Conservation (phyloP, 2,329 filamentous ascomycete genomes). For the Aspergillus clavatus region DNA sequence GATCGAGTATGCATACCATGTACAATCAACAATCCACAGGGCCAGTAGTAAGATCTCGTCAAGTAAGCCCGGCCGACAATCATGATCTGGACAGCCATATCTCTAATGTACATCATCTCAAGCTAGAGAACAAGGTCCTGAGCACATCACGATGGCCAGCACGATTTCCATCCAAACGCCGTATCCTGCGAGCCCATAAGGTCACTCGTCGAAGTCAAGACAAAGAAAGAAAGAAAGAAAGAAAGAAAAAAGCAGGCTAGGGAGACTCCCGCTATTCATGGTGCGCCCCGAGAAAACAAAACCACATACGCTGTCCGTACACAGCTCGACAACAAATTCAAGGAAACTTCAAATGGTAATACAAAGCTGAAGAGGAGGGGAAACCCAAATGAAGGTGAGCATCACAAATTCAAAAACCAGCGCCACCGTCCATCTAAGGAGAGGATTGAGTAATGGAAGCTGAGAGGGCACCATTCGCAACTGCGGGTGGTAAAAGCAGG, state of each 20-base stretch:
- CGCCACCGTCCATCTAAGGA: not conserved
- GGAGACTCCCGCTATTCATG: not conserved
- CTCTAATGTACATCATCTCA: not conserved
- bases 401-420: not conserved
- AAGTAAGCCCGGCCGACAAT: too few species aligned
- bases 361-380: not conserved
- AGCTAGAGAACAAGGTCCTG: not conserved
- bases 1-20: not conserved
- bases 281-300: not conserved
- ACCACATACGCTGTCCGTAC: not conserved
- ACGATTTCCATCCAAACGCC: conserved; percentile 10
- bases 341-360: not conserved
- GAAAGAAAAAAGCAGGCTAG: not conserved
- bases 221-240: too few species aligned
- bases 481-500: not conserved
- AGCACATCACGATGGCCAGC: not conserved
- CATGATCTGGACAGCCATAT: not conserved
- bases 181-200: conserved; percentile 16
- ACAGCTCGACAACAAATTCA: not conserved
- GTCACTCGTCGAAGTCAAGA: not conserved
- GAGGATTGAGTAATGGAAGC: not conserved
- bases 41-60: too few species aligned
- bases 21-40: too few species aligned
- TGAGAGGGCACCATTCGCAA: not conserved
- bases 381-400: not conserved